These are phyloP conservation scores for Crithidia bombi DNA, from an alignment of 208 protist species.

Conservation along the genomic window DNA sequence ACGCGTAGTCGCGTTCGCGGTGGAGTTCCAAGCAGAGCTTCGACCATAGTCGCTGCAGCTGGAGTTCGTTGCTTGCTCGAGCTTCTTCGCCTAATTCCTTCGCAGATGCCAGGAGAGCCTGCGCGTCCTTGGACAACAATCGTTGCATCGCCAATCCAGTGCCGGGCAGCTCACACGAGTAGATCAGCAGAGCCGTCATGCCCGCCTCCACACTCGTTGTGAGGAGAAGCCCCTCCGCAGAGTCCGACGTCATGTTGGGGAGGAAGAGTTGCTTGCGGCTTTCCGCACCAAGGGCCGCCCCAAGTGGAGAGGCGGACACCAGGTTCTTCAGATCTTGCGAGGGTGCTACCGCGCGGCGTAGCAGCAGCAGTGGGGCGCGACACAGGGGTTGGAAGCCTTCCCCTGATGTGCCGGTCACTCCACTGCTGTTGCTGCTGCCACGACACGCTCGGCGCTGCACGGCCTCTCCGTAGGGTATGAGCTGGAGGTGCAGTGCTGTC, in stretches of 20 bases:
- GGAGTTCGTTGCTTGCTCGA: background rate
- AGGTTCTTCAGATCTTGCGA: slow-evolving; percentile 72
- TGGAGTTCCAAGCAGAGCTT: slow-evolving; percentile 19
- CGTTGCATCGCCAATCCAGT: slow-evolving; percentile 25
- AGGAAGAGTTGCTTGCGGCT: slow-evolving; percentile 69
- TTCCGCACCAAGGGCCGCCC: slow-evolving; percentile 51
- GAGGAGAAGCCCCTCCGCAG: slow-evolving; percentile 29
- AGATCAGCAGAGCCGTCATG: slow-evolving; percentile 32
- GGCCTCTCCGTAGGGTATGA: background rate
- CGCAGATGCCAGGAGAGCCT: background rate
- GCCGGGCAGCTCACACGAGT: slow-evolving; percentile 22
- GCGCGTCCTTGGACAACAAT: background rate
- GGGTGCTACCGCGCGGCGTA: slow-evolving; percentile 44
- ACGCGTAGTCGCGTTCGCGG: slow-evolving; percentile 31
- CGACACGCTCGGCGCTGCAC: background rate
- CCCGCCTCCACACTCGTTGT: slow-evolving; percentile 18
- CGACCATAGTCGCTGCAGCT: background rate
- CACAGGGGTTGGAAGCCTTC: background rate
- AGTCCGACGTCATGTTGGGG: slow-evolving; percentile 9
- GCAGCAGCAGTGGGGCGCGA: slow-evolving; percentile 47
- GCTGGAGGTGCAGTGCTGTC: background rate
- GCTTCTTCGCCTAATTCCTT: background rate
- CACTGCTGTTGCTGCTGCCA: background rate
- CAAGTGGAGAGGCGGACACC: slow-evolving; percentile 58
- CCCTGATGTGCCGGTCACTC: background rate